Percentiles rank a stretch among this genome's conserved stretches.
These are phyloP conservation scores for Penicillium hordei DNA, from an alignment of 2,329 filamentous ascomycete species.

Conservation along the genomic window DNA sequence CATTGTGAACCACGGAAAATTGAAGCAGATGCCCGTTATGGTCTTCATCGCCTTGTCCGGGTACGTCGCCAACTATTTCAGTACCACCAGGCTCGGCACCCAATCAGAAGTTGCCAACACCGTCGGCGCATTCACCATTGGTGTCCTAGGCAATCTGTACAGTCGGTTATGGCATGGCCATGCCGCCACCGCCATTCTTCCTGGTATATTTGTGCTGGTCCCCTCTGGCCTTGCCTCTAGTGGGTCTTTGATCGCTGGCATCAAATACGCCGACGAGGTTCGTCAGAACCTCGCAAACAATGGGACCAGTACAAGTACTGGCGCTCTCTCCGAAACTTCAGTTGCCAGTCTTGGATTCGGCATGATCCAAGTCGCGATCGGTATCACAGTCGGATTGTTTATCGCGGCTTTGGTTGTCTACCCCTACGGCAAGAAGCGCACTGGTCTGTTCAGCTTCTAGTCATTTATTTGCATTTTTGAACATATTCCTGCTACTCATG, in stretches of 20 bases:
- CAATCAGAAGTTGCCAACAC: conserved; percentile 78
- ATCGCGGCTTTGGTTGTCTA: conserved; percentile 51
- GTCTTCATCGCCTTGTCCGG: conserved; percentile 70
- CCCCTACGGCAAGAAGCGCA: conserved; percentile 50
- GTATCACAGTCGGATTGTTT: conserved; percentile 52
- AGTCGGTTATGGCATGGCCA: conserved; percentile 72
- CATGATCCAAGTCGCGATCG: conserved; percentile 52
- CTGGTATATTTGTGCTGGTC: conserved; percentile 77
- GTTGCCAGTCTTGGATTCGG: conserved; percentile 52
- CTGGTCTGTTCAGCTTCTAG: conserved; percentile 50
- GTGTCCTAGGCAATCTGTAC: conserved; percentile 79
- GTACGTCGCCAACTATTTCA: conserved; percentile 76
- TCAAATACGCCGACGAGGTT: conserved; percentile 59
- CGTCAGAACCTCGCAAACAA: conserved; percentile 26
- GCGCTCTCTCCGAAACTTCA: conserved; percentile 32
- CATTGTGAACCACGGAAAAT: conserved; percentile 80
- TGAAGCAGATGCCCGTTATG: conserved; percentile 78
- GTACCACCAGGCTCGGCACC: conserved; percentile 64
- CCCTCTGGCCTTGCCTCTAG: conserved; percentile 61
- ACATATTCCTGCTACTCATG: not conserved
- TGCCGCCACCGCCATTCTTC: conserved; percentile 81
- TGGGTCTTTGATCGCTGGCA: conserved; percentile 59
- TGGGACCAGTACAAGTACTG: conserved; percentile 23
- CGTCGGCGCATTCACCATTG: conserved; percentile 74
- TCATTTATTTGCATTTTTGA: conserved; percentile 6